Conservation (phyloP, 257 asterid genomes). For the Penstemon newberryi region DNA sequence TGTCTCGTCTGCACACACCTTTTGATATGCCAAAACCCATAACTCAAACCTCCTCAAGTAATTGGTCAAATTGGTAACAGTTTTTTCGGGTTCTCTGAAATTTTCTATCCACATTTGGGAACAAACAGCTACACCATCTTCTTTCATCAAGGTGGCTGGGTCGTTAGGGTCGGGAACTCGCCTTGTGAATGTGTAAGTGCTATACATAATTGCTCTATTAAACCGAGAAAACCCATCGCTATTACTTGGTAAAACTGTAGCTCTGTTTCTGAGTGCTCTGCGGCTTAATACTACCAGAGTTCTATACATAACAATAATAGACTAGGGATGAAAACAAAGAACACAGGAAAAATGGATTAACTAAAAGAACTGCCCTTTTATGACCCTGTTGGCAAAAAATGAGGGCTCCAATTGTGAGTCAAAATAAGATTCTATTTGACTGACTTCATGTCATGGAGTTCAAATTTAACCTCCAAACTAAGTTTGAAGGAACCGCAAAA, state of each 20-base stretch:
- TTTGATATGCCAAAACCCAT: slow-evolving; percentile 97
- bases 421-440: too few relatives aligned
- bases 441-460: too few relatives aligned
- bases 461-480: too few relatives aligned
- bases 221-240: slow-evolving; percentile 36
- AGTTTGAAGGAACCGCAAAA: too few relatives aligned
- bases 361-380: too few relatives aligned
- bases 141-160: slow-evolving; percentile 89
- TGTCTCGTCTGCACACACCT: slow-evolving; percentile 82
- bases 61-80: slow-evolving; percentile 61
- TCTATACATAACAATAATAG: slow-evolving; percentile 48
- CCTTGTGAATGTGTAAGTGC: slow-evolving; percentile 52
- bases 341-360: too few relatives aligned
- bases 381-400: too few relatives aligned
- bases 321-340: too few relatives aligned
- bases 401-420: too few relatives aligned
- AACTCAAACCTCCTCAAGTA: slow-evolving; percentile 85
- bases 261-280: slow-evolving; percentile 39
- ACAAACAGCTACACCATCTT: slow-evolving; percentile 79
- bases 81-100: slow-evolving; percentile 66
- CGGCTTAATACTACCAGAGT: slow-evolving; percentile 40
- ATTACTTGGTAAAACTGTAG: slow-evolving; percentile 30
- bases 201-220: slow-evolving; percentile 40
- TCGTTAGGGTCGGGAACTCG: slow-evolving; percentile 74
- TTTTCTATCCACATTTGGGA: slow-evolving; percentile 85